phyloP scores from a whole-genome alignment of 75 land plant genomes.

The Adiantum capillusveneris region DNA sequence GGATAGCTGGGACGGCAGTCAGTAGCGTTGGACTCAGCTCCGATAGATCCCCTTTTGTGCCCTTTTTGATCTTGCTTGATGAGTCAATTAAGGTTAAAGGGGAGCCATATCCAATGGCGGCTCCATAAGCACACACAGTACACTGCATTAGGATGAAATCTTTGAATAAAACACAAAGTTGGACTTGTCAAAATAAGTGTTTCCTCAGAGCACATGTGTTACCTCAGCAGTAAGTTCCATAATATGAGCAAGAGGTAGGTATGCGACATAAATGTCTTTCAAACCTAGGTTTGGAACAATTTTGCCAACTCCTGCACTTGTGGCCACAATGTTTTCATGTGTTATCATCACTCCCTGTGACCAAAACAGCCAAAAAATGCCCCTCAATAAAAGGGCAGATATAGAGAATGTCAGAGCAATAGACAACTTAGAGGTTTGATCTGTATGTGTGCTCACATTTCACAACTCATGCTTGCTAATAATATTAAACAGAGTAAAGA shows the following conservation, averaged over 20 bases:
- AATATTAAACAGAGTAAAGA: no score
- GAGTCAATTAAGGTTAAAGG: constrained; percentile 93
- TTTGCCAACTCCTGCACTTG: constrained; percentile 78
- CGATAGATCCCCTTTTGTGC: constrained; percentile 78
- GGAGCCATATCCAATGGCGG: constrained; percentile 82
- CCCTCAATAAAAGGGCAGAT: background rate
- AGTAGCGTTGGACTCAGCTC: constrained; percentile 55
- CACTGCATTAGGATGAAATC: constrained; percentile 27
- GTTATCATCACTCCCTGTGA: constrained; percentile 97
- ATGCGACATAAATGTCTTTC: constrained; percentile 74
- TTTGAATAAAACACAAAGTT: background rate
- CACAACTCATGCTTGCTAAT: no score
- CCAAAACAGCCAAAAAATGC: background rate
- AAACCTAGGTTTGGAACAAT: constrained; percentile 56
- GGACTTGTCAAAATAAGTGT: no score
- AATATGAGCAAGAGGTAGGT: constrained; percentile 89
- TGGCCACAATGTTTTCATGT: constrained; percentile 78
- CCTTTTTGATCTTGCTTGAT: constrained; percentile 72
- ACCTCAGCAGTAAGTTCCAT: constrained; percentile 96
- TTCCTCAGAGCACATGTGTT: background rate
- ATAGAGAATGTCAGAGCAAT: background rate
- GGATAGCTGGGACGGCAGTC: constrained; percentile 87
- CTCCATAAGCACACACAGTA: constrained; percentile 56
- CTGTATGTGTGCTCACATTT: background rate
- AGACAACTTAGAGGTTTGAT: background rate